A percentile compares a stretch with the other conserved stretches of the same genome.
Conservation (phyloP, 306 rosid species). For the Ochetophila trinervis region DNA sequence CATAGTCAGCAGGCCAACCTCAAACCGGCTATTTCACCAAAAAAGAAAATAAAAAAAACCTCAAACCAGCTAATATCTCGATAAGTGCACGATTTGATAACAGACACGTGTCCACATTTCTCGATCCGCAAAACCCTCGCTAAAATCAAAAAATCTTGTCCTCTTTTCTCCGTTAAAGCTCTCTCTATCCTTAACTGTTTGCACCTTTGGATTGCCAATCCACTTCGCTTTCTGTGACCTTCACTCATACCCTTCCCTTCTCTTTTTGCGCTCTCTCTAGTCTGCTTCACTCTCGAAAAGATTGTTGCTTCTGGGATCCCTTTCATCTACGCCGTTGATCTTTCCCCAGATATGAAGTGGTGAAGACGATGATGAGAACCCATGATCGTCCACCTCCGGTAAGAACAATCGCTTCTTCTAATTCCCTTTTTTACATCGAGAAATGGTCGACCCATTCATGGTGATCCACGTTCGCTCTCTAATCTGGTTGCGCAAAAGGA, state of each 20-base stretch:
- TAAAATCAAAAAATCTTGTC: constrained; percentile 35
- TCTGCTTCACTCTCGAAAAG: no score
- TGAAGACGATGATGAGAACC: constrained; percentile 24
- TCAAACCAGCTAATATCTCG: constrained; percentile 11
- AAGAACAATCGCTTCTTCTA: constrained; percentile 28
- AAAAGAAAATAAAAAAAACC: no score
- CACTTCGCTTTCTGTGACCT: constrained; percentile 24
- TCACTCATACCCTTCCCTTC: background rate
- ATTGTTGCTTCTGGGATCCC: constrained; percentile 3
- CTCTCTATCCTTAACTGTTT: constrained; percentile 10
- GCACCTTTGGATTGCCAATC: constrained; percentile 5
- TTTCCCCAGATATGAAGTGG: constrained; percentile 11
- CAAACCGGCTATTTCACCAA: no score
- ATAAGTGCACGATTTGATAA: constrained; percentile 31
- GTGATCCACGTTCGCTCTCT: constrained; percentile 44
- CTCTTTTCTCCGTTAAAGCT: background rate
- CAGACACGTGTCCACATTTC: constrained; percentile 54
- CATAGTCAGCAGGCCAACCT: no score
- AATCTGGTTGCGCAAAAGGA: constrained; percentile 37
- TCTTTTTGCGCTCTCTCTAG: constrained; percentile 1
- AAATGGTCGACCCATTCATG: constrained; percentile 38
- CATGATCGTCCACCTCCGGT: constrained; percentile 31
- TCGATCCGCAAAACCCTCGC: constrained; percentile 51
- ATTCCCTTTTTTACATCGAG: constrained; percentile 21
- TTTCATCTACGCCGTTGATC: constrained; percentile 5